Evolutionary conservation across 2,329 filamentous ascomycete genomes (phyloP).

Genomic region (Aphanocladium album): DNA sequence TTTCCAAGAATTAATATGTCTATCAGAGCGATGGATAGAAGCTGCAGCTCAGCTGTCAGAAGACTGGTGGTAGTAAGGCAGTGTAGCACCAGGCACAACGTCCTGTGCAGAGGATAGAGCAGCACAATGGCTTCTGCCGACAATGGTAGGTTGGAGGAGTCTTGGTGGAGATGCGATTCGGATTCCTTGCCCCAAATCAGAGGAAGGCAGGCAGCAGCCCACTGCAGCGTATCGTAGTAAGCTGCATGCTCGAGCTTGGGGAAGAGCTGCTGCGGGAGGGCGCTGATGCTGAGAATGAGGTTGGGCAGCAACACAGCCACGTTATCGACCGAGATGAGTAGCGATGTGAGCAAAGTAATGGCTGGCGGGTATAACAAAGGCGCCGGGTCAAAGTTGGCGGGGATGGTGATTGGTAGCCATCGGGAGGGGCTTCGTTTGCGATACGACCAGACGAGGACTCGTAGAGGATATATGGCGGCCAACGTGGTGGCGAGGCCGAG

Average conservation of each 20-base stretch:
- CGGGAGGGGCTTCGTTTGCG: conserved; percentile 33
- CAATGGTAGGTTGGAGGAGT: conserved; percentile 26
- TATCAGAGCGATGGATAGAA: conserved; percentile 77
- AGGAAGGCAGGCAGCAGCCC: conserved; percentile 70
- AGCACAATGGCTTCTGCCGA: conserved; percentile 56
- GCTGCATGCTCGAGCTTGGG: conserved; percentile 55
- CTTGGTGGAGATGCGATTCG: conserved; percentile 29
- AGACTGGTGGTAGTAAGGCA: conserved; percentile 86
- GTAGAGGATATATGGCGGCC: conserved; percentile 53
- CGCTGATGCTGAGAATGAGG: conserved; percentile 72
- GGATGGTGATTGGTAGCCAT: conserved; percentile 48
- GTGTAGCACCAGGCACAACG: conserved; percentile 66
- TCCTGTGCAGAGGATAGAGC: conserved; percentile 80
- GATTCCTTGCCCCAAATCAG: conserved; percentile 38
- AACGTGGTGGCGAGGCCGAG: conserved; percentile 35
- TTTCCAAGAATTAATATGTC: conserved; percentile 72
- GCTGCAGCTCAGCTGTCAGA: conserved; percentile 77
- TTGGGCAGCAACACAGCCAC: conserved; percentile 66
- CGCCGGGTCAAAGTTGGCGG: conserved; percentile 81
- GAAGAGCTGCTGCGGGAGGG: conserved; percentile 68
- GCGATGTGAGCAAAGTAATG: conserved; percentile 69
- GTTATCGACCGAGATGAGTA: conserved; percentile 63
- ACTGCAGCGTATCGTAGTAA: conserved; percentile 66
- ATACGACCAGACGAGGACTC: conserved; percentile 48
- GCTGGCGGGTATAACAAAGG: conserved; percentile 81